Evolutionary conservation across 306 rosid species (phyloP), one percentile per base, ranked within the genome.

Genomic region (Acacia acuminata): DNA sequence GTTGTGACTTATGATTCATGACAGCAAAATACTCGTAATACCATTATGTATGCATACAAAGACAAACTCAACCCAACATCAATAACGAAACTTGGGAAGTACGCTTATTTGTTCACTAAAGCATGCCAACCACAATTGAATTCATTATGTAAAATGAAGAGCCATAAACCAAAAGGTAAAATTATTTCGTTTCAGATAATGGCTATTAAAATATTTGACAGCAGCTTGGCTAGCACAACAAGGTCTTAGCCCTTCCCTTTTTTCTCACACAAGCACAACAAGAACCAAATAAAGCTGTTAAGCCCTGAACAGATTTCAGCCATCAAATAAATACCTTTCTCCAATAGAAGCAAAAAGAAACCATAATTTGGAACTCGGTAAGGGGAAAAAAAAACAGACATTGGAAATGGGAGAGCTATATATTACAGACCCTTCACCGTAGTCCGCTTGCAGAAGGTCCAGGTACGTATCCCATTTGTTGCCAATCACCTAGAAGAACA

Each of bases 401-500:
- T 48, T 25, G 48, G 73, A 24, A 19, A 83, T 42, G 43, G 13
- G 47, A 40, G 22, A n/a, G 20, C 60, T 3, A 69, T 63, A n/a
- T 44, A 64, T 42, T 14, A 75, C 90, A 45, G 8, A 92, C 99
- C 98, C 99, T 92, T 96, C 99, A 24, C 88, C 73, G 75, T 93
- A 96, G 77, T 96, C 99, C 0, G 98, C 87, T 73, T 96, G 98
- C 36, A 93, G 89, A 88, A 96, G 97, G 77, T 96, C 98, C 38
- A 96, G 90, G 81, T 96, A 96, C 8, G 89, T 51, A 50, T 96
- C 99, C 98, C 99, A 96, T 82, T 96, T 96, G 93, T 96, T 92
- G 73, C 97, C 99, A 55, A 96, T 93, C 44, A 96, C 97, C 99
- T 92, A 82, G 44, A 87, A 11, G 20, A 44, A 50, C 71, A 24